phyloP scores from a whole-genome alignment of 768 basidiomycete species.

The Xanthoconium purpureum region DNA sequence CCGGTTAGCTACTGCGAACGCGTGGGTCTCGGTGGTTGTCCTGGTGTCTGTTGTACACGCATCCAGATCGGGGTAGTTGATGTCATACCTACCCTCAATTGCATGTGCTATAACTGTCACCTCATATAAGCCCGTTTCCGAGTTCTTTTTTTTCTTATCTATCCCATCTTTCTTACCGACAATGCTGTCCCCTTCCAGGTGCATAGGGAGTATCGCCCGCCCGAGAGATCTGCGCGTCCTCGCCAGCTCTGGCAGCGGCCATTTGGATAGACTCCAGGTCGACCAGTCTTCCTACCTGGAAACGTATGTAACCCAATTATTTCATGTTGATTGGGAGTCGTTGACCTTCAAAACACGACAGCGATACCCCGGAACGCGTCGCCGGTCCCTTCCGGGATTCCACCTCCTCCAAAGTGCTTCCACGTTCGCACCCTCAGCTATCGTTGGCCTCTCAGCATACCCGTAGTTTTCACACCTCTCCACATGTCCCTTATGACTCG shows the following conservation, averaged over 20 bases:
- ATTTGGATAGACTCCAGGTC: conserved; percentile 20
- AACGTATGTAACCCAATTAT: conserved; percentile 35
- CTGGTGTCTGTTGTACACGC: not conserved
- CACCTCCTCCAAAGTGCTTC: not conserved
- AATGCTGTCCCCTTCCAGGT: conserved; percentile 31
- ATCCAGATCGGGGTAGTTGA: conserved; percentile 15
- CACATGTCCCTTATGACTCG: conserved; percentile 13
- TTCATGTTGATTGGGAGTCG: conserved; percentile 32
- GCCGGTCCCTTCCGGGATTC: not conserved
- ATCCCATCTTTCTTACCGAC: not conserved
- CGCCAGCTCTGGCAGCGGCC: conserved; percentile 37
- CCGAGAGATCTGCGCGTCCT: conserved; percentile 36
- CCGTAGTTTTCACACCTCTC: conserved; percentile 27
- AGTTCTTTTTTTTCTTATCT: not conserved
- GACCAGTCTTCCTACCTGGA: conserved; percentile 32
- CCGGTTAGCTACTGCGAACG: not conserved
- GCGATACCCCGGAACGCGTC: conserved; percentile 33
- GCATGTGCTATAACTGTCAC: not conserved
- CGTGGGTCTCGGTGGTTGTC: not conserved
- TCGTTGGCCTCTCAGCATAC: conserved; percentile 8
- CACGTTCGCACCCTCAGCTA: not conserved
- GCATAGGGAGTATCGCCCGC: conserved; percentile 39
- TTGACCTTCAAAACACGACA: conserved; percentile 27
- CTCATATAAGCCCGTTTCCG: conserved; percentile 5
- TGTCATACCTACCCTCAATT: conserved; percentile 16